Conservation (phyloP, 2,329 filamentous ascomycete species). For the Neonectria neomacrospora region DNA sequence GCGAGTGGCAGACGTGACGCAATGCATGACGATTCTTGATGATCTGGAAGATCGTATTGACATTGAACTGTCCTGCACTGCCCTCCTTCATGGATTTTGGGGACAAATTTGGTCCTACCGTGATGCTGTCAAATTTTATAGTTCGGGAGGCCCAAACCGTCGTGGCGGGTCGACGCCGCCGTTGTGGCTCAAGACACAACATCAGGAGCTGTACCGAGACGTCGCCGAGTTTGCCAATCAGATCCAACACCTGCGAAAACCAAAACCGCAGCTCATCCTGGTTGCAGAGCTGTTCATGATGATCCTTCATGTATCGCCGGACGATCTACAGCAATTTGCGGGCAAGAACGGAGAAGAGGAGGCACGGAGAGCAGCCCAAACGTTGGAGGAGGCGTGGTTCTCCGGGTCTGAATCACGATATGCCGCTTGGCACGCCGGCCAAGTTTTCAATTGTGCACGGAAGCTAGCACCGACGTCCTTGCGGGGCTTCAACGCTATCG, state of each 20-base stretch:
- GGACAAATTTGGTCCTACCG: conserved; percentile 42
- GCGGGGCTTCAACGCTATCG: conserved; percentile 39
- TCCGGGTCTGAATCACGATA: conserved; percentile 33
- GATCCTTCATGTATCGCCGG: conserved; percentile 38
- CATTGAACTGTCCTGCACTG: conserved; percentile 33
- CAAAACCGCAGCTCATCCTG: conserved; percentile 30
- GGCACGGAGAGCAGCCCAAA: conserved; percentile 29
- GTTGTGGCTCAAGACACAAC: conserved; percentile 36
- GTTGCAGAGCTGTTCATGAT: conserved; percentile 43
- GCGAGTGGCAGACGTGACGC: conserved; percentile 35
- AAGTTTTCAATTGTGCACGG: conserved; percentile 38
- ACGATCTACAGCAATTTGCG: conserved; percentile 36
- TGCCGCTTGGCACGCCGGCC: conserved; percentile 41
- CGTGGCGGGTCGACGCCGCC: conserved; percentile 26
- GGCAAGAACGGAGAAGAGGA: conserved; percentile 39
- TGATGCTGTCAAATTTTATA: conserved; percentile 31
- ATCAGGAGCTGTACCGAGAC: conserved; percentile 38
- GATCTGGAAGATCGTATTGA: conserved; percentile 36
- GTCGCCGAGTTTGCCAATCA: conserved; percentile 34
- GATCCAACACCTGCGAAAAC: conserved; percentile 18
- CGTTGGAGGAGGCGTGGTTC: conserved; percentile 35
- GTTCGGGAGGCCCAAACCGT: conserved; percentile 16
- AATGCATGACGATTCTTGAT: conserved; percentile 30
- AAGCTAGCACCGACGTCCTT: conserved; percentile 34
- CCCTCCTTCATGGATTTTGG: conserved; percentile 39